phyloP scores from a whole-genome alignment of 1,284 basidiomycete genomes.

The Ganoderma meredithae region DNA sequence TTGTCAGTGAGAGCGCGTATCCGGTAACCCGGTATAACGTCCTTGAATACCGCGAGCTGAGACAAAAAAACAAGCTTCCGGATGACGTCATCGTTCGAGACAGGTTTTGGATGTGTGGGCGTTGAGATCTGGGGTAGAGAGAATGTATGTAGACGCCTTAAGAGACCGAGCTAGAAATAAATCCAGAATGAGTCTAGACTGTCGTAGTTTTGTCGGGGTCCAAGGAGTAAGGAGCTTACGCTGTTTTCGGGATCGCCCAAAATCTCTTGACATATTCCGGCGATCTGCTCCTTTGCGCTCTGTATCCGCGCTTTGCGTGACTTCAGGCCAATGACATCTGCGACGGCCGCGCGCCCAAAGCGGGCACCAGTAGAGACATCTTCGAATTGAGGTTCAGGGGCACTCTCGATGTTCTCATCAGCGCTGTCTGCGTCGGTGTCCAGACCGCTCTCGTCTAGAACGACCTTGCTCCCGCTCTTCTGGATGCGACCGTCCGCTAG shows the following conservation, averaged over 20 bases:
- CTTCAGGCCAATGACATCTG: constrained; percentile 73
- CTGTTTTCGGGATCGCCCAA: constrained; percentile 86
- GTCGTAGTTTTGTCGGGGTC: constrained; percentile 19
- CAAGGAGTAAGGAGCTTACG: constrained; percentile 51
- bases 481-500: constrained; percentile 80
- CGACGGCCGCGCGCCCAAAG: constrained; percentile 83
- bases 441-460: constrained; percentile 47
- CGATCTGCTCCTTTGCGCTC: constrained; percentile 90
- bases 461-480: constrained; percentile 48
- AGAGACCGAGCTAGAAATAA: constrained; percentile 73
- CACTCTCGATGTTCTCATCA: constrained; percentile 40
- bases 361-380: constrained; percentile 80
- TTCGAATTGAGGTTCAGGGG: constrained; percentile 49
- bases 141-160: constrained; percentile 88
- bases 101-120: constrained; percentile 67
- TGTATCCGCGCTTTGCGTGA: constrained; percentile 78
- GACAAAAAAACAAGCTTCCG: constrained; percentile 91
- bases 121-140: constrained; percentile 76
- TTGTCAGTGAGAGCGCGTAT: constrained; percentile 91
- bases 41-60: constrained; percentile 94
- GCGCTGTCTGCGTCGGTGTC: constrained; percentile 51
- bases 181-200: constrained; percentile 26
- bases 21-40: constrained; percentile 90
- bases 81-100: constrained; percentile 84
- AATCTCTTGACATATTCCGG: constrained; percentile 88